These are phyloP conservation scores for Torrubiella hemipterigena DNA, from an alignment of 2,329 filamentous ascomycete species.

Conservation along the genomic window DNA sequence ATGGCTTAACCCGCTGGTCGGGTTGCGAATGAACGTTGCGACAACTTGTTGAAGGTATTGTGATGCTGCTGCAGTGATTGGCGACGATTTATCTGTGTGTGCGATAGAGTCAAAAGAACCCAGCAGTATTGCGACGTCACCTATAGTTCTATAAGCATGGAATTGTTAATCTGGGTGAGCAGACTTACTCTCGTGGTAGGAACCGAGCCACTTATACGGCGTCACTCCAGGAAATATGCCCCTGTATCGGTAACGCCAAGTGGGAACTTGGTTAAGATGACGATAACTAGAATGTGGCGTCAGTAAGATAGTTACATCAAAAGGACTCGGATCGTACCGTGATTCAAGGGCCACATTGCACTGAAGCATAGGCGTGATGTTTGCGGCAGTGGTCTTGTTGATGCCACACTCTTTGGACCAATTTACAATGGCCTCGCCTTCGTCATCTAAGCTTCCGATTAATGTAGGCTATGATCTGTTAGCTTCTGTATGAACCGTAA, in stretches of 20 bases:
- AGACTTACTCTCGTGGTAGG: slow-evolving; percentile 1
- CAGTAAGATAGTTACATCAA: not conserved
- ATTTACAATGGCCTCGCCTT: not conserved
- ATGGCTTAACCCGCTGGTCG: not conserved
- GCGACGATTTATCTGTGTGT: not conserved
- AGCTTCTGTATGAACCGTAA: not conserved
- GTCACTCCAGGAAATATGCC: slow-evolving; percentile 1
- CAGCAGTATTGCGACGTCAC: slow-evolving; percentile 1
- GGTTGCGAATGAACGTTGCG: not conserved
- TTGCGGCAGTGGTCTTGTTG: not conserved
- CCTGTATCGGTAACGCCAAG: slow-evolving; percentile 1
- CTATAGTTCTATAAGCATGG: not conserved
- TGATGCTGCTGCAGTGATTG: not conserved
- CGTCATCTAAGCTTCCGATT: not conserved
- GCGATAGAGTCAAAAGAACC: not conserved
- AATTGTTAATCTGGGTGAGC: not conserved
- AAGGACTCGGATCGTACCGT: not conserved
- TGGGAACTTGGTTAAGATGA: not conserved
- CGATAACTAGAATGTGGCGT: slow-evolving; percentile 1
- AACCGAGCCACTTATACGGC: slow-evolving; percentile 1
- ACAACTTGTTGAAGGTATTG: not conserved
- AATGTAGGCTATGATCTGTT: not conserved
- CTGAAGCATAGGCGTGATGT: not conserved
- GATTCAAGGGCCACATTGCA: slow-evolving; percentile 1
- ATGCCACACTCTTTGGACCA: slow-evolving; percentile 1